Percentiles rank a stretch among this genome's conserved stretches.
phyloP scores from a whole-genome alignment of 2,329 filamentous ascomycete species.

The Botrytis pseudocinerea region DNA sequence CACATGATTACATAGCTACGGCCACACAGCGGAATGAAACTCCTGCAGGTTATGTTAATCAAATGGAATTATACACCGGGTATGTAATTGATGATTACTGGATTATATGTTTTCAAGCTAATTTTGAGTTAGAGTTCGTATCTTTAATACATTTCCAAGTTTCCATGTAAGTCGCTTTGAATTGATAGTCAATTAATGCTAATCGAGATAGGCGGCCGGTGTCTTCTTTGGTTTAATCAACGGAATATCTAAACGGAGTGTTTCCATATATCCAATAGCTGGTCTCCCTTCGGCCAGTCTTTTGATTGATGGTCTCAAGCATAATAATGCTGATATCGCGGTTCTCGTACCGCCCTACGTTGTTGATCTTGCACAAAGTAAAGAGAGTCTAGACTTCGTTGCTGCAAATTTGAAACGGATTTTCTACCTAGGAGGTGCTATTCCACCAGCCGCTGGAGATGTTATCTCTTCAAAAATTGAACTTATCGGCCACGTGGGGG shows the following conservation, averaged over 20 bases:
- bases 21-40: background rate
- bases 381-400: slow-evolving; percentile 9
- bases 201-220: background rate
- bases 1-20: background rate
- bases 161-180: slow-evolving; percentile 12
- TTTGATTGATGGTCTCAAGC: slow-evolving; percentile 17
- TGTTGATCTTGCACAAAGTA: slow-evolving; percentile 11
- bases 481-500: background rate
- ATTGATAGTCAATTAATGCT: background rate
- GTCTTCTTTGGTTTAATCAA: slow-evolving; percentile 12
- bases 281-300: slow-evolving; percentile 6
- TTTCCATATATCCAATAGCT: slow-evolving; percentile 10
- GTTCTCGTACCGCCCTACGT: slow-evolving; percentile 15
- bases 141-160: slow-evolving; percentile 15
- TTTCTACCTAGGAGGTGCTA: slow-evolving; percentile 12
- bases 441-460: slow-evolving; percentile 16
- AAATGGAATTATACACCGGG: slow-evolving; percentile 6
- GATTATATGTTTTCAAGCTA: background rate
- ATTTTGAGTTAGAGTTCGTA: background rate
- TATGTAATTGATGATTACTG: background rate
- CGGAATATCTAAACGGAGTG: background rate
- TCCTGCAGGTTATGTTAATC: slow-evolving; percentile 1
- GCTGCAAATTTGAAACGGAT: background rate
- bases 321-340: slow-evolving; percentile 16
- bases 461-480: slow-evolving; percentile 15